Evolutionary conservation across 192 early-diverging fungal genomes (phyloP), one percentile per base, ranked within the genome.

Genomic region (Coemansia asiatica): DNA sequence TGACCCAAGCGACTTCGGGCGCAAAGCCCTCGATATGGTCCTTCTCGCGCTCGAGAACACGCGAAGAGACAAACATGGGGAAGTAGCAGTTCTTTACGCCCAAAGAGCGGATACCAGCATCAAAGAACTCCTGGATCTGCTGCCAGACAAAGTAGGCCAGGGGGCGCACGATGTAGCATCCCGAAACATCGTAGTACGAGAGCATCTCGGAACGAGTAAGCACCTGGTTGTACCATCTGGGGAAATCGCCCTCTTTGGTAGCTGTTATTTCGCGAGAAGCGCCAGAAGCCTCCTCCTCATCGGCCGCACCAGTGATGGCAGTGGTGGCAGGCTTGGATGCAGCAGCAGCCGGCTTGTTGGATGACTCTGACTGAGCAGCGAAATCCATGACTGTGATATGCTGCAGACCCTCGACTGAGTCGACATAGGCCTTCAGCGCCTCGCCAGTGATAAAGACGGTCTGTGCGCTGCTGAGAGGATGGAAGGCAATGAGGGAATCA

Each of bases 1-100:
- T 99, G 27, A 99, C 97, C 97, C 97, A 99, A 15, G 97, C 97
- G n/a, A 99, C 97, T 78, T 99, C 97, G 28, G 97, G 95, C 48
- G 96, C 93, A 80, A 99, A 99, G 23, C 97, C 97, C 71, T 99
- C 97, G 60, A 99, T 89, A 82, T 99, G 97, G 65, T 97, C 95
- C 89, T 99, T 99, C 76, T 99, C 97, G 64, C 86, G 86, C 67
- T 99, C 90, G 68, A 99, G 85, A 48, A 89, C 89, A 64, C 86
- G 81, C 63, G 84, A 82, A 18, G 95, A 90, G 15, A 99, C 94
- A 82, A 99, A 99, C 96, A 99, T 99, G 56, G 97, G 97, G 88
- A 99, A 99, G 83, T 97, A 99, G 73, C 91, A 90, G 81, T 98
- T 93, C 66, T 95, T 94, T 22, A 99, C 95, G 54, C 96, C 96